Evolutionary conservation across 176 grass and related monocot genomes (phyloP).

Genomic region (Oryza longistaminata): DNA sequence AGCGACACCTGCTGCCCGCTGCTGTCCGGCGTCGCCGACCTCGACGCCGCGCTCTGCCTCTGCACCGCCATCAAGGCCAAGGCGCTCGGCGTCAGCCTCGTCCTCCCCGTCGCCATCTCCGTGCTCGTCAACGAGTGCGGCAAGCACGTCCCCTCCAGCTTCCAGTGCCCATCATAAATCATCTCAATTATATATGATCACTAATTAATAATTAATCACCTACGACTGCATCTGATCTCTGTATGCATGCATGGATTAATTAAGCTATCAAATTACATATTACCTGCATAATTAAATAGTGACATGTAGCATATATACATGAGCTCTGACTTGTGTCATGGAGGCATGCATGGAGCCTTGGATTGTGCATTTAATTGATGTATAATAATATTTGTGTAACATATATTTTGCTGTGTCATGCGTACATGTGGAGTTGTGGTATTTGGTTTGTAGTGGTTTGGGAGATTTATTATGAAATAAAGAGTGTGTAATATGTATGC

Average conservation of each 20-base stretch:
- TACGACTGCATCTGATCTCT: neutral
- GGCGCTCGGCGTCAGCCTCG: slow-evolving; percentile 45
- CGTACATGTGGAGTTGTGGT: neutral
- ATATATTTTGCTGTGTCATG: slow-evolving; percentile 4
- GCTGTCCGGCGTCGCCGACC: slow-evolving; percentile 62
- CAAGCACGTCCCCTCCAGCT: slow-evolving; percentile 69
- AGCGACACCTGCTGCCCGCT: slow-evolving; percentile 68
- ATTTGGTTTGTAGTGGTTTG: slow-evolving; percentile 7
- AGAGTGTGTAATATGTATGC: neutral
- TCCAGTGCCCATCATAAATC: slow-evolving; percentile 57
- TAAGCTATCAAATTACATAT: neutral
- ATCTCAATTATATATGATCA: neutral
- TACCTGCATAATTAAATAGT: neutral
- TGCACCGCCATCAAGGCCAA: slow-evolving; percentile 83
- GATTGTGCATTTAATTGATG: neutral
- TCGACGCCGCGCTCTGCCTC: slow-evolving; percentile 88
- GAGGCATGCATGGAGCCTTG: neutral
- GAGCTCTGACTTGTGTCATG: slow-evolving; percentile 2
- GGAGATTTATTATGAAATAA: slow-evolving; percentile 28
- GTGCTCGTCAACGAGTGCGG: slow-evolving; percentile 78
- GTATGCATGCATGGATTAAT: slow-evolving; percentile 16
- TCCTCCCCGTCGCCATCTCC: slow-evolving; percentile 71
- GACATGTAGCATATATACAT: neutral
- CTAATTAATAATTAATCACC: neutral
- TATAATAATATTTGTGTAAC: slow-evolving; percentile 30